Percentiles rank a stretch among this genome's conserved stretches.
phyloP scores from a whole-genome alignment of 116 monocot genomes.

The Cymodocea nodosa region DNA sequence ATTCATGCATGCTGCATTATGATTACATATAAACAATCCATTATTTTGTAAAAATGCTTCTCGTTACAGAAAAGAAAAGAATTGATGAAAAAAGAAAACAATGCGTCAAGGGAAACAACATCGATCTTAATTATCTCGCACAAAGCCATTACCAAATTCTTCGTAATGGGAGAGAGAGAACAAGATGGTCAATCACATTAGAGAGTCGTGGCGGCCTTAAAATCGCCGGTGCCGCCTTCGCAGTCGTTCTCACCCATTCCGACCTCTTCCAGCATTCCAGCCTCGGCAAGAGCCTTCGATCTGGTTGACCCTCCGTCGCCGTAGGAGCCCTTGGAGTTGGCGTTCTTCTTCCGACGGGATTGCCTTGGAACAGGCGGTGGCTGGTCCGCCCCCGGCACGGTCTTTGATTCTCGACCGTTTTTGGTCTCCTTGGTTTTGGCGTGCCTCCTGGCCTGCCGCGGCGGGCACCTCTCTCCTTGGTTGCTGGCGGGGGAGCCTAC shows the following conservation, averaged over 20 bases:
- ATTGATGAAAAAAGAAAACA: too few species aligned
- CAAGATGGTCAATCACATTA: too few species aligned
- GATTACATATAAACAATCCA: too few species aligned
- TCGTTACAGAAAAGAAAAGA: too few species aligned
- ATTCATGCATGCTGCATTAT: too few species aligned
- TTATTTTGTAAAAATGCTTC: too few species aligned
- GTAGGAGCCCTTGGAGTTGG: background rate
- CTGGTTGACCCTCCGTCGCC: conserved; percentile 2
- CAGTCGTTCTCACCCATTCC: conserved; percentile 17
- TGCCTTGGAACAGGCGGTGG: background rate
- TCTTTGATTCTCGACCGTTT: background rate
- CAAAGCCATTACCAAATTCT: too few species aligned
- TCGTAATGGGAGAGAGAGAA: too few species aligned
- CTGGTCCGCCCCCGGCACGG: background rate
- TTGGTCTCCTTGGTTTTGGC: background rate
- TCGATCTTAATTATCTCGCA: too few species aligned
- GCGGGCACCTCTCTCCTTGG: background rate
- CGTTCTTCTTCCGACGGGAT: conserved; percentile 5
- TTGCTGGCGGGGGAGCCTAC: background rate
- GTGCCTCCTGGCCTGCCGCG: conserved; percentile 1
- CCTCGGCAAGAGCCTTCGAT: conserved; percentile 1
- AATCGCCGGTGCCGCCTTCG: too few species aligned
- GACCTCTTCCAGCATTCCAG: background rate
- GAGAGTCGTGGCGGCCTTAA: too few species aligned
- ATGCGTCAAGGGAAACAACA: too few species aligned